Evolutionary conservation across 2,329 filamentous ascomycete genomes (phyloP).

Genomic region (Fusarium torulosum): DNA sequence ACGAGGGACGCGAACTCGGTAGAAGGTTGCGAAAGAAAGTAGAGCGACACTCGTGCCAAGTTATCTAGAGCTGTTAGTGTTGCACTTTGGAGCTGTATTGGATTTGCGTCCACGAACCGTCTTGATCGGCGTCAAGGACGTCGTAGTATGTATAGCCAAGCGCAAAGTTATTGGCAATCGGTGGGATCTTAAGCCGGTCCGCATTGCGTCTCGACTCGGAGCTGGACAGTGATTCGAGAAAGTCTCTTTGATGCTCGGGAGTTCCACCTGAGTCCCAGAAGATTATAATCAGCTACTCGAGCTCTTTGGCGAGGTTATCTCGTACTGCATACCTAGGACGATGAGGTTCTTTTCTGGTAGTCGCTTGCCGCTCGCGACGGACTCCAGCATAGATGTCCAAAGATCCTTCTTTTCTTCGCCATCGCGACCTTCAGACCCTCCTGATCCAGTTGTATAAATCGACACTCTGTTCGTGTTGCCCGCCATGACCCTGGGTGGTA

Average conservation of each 20-base stretch:
- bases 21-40: slow-evolving; percentile 88
- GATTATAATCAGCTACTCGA: slow-evolving; percentile 48
- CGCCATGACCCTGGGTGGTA: slow-evolving; percentile 57
- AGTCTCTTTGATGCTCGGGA: slow-evolving; percentile 85
- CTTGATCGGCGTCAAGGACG: slow-evolving; percentile 92
- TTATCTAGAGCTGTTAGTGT: slow-evolving; percentile 73
- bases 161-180: slow-evolving; percentile 91
- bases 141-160: slow-evolving; percentile 96
- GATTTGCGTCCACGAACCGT: slow-evolving; percentile 68
- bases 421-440: slow-evolving; percentile 68
- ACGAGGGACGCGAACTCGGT: slow-evolving; percentile 85
- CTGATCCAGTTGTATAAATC: slow-evolving; percentile 69
- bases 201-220: slow-evolving; percentile 65
- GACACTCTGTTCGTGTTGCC: slow-evolving; percentile 68
- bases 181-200: slow-evolving; percentile 74
- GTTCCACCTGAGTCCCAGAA: slow-evolving; percentile 72
- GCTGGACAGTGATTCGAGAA: slow-evolving; percentile 74
- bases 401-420: slow-evolving; percentile 86
- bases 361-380: slow-evolving; percentile 88
- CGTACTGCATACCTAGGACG: slow-evolving; percentile 74
- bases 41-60: slow-evolving; percentile 88
- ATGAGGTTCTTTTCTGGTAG: slow-evolving; percentile 92
- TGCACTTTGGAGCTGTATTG: neutral
- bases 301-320: slow-evolving; percentile 3
- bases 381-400: slow-evolving; percentile 94